These are phyloP conservation scores for Aspergillus steynii DNA, from an alignment of 495 filamentous ascomycete species.

Conservation along the genomic window DNA sequence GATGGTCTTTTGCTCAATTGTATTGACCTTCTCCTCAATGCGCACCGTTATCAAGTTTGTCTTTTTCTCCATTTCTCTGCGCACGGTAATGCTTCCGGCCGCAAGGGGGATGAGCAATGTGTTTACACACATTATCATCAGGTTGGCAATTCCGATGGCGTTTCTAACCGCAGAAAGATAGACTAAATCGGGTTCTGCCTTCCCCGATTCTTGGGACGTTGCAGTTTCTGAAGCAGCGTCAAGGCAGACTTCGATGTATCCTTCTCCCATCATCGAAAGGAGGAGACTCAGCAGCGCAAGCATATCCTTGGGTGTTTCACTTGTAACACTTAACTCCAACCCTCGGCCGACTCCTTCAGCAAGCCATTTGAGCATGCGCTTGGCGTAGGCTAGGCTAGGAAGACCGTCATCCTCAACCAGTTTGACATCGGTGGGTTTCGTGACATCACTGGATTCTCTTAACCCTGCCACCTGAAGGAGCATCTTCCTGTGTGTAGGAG, in stretches of 20 bases:
- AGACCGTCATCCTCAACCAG: slow-evolving; percentile 85
- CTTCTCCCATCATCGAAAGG: slow-evolving; percentile 84
- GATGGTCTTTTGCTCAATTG: slow-evolving; percentile 80
- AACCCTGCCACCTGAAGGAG: slow-evolving; percentile 82
- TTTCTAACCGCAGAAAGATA: slow-evolving; percentile 78
- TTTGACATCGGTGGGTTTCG: slow-evolving; percentile 69
- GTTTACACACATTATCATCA: slow-evolving; percentile 88
- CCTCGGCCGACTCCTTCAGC: slow-evolving; percentile 94
- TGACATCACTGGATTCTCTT: slow-evolving; percentile 50
- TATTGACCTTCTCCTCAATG: slow-evolving; percentile 87
- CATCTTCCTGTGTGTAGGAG: slow-evolving; percentile 79
- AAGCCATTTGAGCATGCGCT: slow-evolving; percentile 97
- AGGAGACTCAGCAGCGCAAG: slow-evolving; percentile 82
- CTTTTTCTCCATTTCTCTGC: slow-evolving; percentile 86
- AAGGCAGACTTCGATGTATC: slow-evolving; percentile 91
- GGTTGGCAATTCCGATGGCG: slow-evolving; percentile 83
- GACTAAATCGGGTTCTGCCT: slow-evolving; percentile 82
- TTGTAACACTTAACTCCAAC: slow-evolving; percentile 80
- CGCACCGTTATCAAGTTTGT: slow-evolving; percentile 68
- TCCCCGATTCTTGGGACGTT: slow-evolving; percentile 70
- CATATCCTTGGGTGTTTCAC: slow-evolving; percentile 93
- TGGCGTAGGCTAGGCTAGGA: slow-evolving; percentile 79
- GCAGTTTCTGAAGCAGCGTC: slow-evolving; percentile 81
- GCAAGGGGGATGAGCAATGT: slow-evolving; percentile 90
- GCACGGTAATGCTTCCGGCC: slow-evolving; percentile 81